Evolutionary conservation across 352 stramenopile genomes (phyloP).

Genomic region (Phytophthora macrochlamydospora): DNA sequence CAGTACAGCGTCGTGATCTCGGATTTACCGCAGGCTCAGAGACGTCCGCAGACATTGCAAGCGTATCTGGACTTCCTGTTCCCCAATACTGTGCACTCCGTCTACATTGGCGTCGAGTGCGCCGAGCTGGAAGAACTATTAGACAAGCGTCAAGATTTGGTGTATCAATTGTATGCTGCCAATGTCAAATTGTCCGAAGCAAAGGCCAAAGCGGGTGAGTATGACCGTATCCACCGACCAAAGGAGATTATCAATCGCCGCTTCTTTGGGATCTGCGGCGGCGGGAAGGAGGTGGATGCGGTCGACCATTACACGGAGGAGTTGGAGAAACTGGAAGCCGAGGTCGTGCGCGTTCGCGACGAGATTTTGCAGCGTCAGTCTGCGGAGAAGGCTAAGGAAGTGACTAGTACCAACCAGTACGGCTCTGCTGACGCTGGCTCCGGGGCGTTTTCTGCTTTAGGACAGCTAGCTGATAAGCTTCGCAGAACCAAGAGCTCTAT

Average conservation of each 20-base stretch:
- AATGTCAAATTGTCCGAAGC: slow-evolving; percentile 48
- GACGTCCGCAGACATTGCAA: slow-evolving; percentile 59
- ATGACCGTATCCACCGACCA: slow-evolving; percentile 39
- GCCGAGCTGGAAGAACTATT: slow-evolving; percentile 59
- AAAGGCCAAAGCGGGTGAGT: slow-evolving; percentile 23
- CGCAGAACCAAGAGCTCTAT: slow-evolving; percentile 39
- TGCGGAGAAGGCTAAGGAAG: slow-evolving; percentile 37
- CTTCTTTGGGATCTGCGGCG: slow-evolving; percentile 54
- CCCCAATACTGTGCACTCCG: slow-evolving; percentile 57
- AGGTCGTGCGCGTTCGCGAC: slow-evolving; percentile 52
- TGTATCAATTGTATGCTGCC: slow-evolving; percentile 57
- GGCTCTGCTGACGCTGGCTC: slow-evolving; percentile 11
- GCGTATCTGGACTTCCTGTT: slow-evolving; percentile 78
- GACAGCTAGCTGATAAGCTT: slow-evolving; percentile 33
- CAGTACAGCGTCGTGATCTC: slow-evolving; percentile 81
- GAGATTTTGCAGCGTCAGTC: slow-evolving; percentile 58
- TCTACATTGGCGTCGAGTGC: slow-evolving; percentile 80
- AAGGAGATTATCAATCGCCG: slow-evolving; percentile 41
- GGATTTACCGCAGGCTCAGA: slow-evolving; percentile 59
- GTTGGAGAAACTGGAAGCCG: slow-evolving; percentile 52
- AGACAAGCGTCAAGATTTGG: slow-evolving; percentile 51
- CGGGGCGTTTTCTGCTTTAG: slow-evolving; percentile 27
- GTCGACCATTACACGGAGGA: slow-evolving; percentile 61
- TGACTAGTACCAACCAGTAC: slow-evolving; percentile 25
- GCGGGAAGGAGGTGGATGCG: slow-evolving; percentile 57